Evolutionary conservation across 2,329 filamentous ascomycete species (phyloP), one percentile per base, ranked within the genome.

Genomic region (Byssoonygena ceratinophila): DNA sequence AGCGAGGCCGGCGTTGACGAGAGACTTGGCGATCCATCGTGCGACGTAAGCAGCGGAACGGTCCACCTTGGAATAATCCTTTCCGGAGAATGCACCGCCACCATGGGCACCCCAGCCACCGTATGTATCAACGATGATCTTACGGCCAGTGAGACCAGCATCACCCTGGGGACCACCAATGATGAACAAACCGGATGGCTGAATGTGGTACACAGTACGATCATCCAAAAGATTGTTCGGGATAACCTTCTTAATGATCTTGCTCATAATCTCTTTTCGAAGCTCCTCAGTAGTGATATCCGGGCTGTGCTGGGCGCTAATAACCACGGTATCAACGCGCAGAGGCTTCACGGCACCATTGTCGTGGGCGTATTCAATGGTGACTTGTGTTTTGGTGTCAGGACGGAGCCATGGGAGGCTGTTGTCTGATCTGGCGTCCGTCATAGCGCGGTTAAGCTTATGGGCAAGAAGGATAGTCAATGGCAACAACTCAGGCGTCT

Each of bases 31-130:
- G 72, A 98, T 90, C 92, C 92, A 98, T 71, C 92, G 89, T 63
- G 81, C 90, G 63, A 97, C 83, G 78, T 98, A 98, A 68, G 92
- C 92, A 61, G 92, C 92, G 51, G 92, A 97, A 66, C 92, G 87
- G 72, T 98, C 92, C 75, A 98, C 92, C 83, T 98, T 98, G 81
- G 89, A 96, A 83, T 96, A 98, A 74, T 98, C 92, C 85, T 98
- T 98, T 68, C 92, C 92, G 66, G 92, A 97, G 86, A 98, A 98
- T 73, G 92, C 92, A 85, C 92, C 92, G 80, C 92, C 92, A 80
- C 92, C 92, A 81, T 98, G 92, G 65, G 92, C 92, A 77, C 92
- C 92, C 92, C 92, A 97, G 67, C 92, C 92, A 79, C 92, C 92
- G 78, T 98, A 98, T 73, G 92, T 97, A 78, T 98, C 92, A 71